A percentile compares a stretch with the other conserved stretches of the same genome.
These are phyloP conservation scores for Soucietia sequanensis DNA, from an alignment of 805 yeast genomes.

Conservation along the genomic window DNA sequence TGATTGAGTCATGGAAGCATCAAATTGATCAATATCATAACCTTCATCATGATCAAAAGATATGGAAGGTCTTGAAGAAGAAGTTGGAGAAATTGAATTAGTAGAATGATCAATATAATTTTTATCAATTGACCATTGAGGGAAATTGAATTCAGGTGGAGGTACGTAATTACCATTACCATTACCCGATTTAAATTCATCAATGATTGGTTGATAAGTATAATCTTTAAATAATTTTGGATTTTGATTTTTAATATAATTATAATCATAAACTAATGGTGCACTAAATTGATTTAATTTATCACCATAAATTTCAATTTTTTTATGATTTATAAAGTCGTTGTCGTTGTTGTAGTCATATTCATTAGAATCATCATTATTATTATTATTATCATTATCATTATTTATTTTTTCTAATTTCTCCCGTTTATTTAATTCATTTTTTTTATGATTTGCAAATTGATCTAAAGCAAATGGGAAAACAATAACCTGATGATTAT, in stretches of 20 bases:
- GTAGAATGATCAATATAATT: neutral
- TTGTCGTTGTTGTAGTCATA: slow-evolving; percentile 6
- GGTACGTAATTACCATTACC: slow-evolving; percentile 8
- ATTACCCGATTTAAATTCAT: slow-evolving; percentile 2
- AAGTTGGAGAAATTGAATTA: slow-evolving; percentile 11
- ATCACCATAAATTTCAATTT: slow-evolving; percentile 4
- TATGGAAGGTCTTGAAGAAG: slow-evolving; percentile 12
- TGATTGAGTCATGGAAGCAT: no score
- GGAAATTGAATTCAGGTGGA: slow-evolving; percentile 19
- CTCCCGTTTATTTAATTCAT: neutral
- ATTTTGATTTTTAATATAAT: slow-evolving; percentile 33
- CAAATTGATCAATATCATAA: neutral
- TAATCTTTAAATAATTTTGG: slow-evolving; percentile 38
- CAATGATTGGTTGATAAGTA: slow-evolving; percentile 29
- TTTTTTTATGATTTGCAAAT: slow-evolving; percentile 26
- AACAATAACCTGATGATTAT: slow-evolving; percentile 73
- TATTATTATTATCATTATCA: slow-evolving; percentile 1
- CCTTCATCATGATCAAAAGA: neutral
- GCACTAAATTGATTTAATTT: slow-evolving; percentile 19
- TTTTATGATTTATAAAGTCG: slow-evolving; percentile 1
- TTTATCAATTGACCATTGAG: slow-evolving; percentile 16
- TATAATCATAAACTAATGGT: slow-evolving; percentile 44
- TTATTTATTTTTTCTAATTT: neutral
- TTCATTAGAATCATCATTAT: neutral
- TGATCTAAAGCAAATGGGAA: slow-evolving; percentile 54